Percentiles rank a stretch among this genome's conserved stretches.
phyloP scores from a whole-genome alignment of 192 early-diverging fungal genomes.

The Lunasporangiospora selenospora region DNA sequence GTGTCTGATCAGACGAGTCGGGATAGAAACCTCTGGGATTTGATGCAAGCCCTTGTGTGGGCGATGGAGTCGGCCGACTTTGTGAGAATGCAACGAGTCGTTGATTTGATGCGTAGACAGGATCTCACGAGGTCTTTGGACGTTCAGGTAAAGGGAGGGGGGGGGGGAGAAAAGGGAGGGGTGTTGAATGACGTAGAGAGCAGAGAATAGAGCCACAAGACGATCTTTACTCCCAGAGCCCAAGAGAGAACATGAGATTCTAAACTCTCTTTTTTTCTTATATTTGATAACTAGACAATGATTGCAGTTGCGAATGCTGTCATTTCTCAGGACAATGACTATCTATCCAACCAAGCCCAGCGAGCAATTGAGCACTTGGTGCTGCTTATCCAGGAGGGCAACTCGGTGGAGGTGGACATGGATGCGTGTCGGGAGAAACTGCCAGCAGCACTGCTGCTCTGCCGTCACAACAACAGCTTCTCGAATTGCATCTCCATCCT shows the following conservation, averaged over 20 bases:
- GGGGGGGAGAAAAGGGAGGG: too few species aligned
- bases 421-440: too few species aligned
- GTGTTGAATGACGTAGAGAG: too few species aligned
- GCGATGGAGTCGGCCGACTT: slow-evolving; percentile 37
- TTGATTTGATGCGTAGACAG: not conserved
- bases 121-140: slow-evolving; percentile 1
- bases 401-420: not conserved
- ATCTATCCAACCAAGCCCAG: slow-evolving; percentile 9
- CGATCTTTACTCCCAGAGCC: too few species aligned
- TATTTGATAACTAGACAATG: slow-evolving; percentile 3
- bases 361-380: slow-evolving; percentile 16
- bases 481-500: slow-evolving; percentile 6
- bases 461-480: not conserved
- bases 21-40: slow-evolving; percentile 9
- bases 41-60: slow-evolving; percentile 29
- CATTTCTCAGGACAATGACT: slow-evolving; percentile 41
- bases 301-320: slow-evolving; percentile 19
- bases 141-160: slow-evolving; percentile 16
- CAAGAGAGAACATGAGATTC: too few species aligned
- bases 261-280: too few species aligned
- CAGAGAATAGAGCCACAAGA: too few species aligned
- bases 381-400: slow-evolving; percentile 5
- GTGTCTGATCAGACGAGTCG: not conserved
- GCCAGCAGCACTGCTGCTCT: slow-evolving; percentile 1
- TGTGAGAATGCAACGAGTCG: slow-evolving; percentile 22